Evolutionary conservation across 805 yeast species (phyloP), one percentile per base, ranked within the genome.

Genomic region (Komagataella mondaviorum): DNA sequence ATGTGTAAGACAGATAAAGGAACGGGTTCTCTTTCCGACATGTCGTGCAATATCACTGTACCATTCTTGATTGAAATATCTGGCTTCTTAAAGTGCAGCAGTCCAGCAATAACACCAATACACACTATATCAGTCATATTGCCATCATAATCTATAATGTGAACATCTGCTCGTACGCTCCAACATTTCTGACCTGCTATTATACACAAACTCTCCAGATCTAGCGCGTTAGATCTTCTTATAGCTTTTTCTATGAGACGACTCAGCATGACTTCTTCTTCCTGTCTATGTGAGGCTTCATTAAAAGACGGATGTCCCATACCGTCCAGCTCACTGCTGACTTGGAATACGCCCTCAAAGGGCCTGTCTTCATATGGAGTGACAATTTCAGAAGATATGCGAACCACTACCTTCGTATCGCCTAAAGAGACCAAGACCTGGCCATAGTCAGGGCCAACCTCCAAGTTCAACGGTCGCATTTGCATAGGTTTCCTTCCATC

Each of bases 111-210:
- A 6, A 88, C 96, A 0, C 93, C 98, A 52, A 89, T 74, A 67
- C 96, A 87, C 46, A 91, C 83, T 6, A 88, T 85, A 65, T 93
- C 99, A 45, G 90, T 82, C 48, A 93, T 76, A 17, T 95, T 95
- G 46, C 99, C 99, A 66, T 93, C 99, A 61, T 80, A 88, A 62
- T 89, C 85, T 52, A 93, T 67, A 59, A 87, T 86, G 61, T 89
- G 95, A 16, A 93, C 80, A 62, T 90, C 97, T 0, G 95, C 97
- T 53, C 95, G 76, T 10, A 93, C 72, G 52, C 81, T 75, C 99
- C 99, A 93, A 62, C 95, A 89, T 56, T 88, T 83, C 51, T 81
- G 76, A 2, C 97, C 98, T 0, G 96, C 95, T 20, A 86, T 78
- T 47, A 93, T 88, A 68, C 98, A 91, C 47, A 93, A 68, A 49